Conservation (phyloP, 1,139 yeast species). For the Suhomyces panamericanus region DNA sequence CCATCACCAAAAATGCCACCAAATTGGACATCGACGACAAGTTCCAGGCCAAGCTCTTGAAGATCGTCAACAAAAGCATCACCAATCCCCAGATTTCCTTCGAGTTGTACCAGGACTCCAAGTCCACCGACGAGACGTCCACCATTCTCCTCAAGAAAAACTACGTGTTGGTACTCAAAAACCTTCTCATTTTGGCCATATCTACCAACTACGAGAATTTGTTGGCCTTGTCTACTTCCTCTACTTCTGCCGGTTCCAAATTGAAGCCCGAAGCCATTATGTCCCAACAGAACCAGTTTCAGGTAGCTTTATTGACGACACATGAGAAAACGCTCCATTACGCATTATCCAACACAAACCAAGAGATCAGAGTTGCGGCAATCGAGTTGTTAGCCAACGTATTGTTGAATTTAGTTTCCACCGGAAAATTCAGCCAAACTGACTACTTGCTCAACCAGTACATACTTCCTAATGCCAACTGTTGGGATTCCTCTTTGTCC, state of each 20-base stretch:
- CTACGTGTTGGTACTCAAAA: constrained; percentile 36
- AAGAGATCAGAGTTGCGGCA: constrained; percentile 41
- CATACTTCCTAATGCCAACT: constrained; percentile 26
- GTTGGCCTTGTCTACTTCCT: constrained; percentile 35
- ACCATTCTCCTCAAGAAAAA: constrained; percentile 34
- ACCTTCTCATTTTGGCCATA: constrained; percentile 34
- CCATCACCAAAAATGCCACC: constrained; percentile 39
- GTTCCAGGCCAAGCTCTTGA: constrained; percentile 37
- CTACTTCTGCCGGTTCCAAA: constrained; percentile 42
- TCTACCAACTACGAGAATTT: constrained; percentile 42
- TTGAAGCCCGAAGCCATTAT: constrained; percentile 46
- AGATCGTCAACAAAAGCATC: constrained; percentile 34
- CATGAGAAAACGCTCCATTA: constrained; percentile 34
- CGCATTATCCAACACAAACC: constrained; percentile 34
- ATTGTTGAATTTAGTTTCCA: constrained; percentile 39
- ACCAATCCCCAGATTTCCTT: constrained; percentile 19
- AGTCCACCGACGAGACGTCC: constrained; percentile 16
- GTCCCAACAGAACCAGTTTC: constrained; percentile 44
- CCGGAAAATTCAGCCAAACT: constrained; percentile 39
- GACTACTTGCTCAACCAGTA: constrained; percentile 38
- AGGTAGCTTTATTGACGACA: constrained; percentile 28
- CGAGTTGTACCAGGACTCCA: constrained; percentile 20
- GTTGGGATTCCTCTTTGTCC: constrained; percentile 28
- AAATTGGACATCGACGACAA: constrained; percentile 45
- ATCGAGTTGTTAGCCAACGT: constrained; percentile 39